These are phyloP conservation scores for Stylosanthes scabra DNA, from an alignment of 331 rosid species.

Conservation along the genomic window DNA sequence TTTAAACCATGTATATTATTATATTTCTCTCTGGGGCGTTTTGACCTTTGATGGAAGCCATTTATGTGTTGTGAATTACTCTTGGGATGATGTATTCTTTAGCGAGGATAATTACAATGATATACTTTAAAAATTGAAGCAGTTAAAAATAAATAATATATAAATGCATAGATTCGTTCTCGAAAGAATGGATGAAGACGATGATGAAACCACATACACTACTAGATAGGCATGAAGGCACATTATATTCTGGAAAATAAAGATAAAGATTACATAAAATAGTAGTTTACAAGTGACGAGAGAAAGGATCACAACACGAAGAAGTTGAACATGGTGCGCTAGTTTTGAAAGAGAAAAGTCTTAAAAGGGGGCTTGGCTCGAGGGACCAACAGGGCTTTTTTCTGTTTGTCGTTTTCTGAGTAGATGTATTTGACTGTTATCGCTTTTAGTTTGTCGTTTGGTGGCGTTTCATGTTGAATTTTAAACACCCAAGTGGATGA, in stretches of 20 bases:
- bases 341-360: not conserved
- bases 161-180: no score
- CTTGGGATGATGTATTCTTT: no score
- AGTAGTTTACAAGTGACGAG: not conserved
- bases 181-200: not conserved
- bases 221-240: not conserved
- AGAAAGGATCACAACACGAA: not conserved
- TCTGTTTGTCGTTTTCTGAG: constrained; percentile 7
- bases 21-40: no score
- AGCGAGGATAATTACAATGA: no score
- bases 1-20: no score
- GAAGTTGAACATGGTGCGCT: not conserved
- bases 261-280: not conserved
- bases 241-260: not conserved
- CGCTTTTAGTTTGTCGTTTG: not conserved
- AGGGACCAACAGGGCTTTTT: not conserved
- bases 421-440: not conserved
- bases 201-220: not conserved
- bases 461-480: not conserved
- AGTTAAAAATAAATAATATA: no score
- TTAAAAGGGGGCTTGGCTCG: no score
- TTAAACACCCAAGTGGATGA: constrained; percentile 13
- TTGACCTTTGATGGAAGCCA: no score
- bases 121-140: no score
- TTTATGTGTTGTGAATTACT: no score